Base-by-base conservation (phyloP, 2,329 filamentous ascomycete genomes). In the Aureobasidium sp. region DNA sequence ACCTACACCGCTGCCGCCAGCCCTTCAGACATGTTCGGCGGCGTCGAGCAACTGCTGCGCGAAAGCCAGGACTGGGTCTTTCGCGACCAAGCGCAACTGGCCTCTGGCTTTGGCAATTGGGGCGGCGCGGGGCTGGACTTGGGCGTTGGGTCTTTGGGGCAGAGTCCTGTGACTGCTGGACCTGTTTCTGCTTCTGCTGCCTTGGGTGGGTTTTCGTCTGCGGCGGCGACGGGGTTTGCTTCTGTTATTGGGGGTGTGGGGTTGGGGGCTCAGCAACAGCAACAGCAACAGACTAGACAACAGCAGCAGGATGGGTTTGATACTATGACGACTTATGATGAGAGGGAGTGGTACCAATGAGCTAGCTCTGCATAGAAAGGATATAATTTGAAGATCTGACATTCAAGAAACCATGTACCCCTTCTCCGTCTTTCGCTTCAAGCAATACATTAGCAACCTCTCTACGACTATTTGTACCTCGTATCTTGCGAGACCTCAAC, bases 21-120 rank as follows among this genome's bases (percentile, higher is more conserved):
- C 6, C 80, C 80, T 11, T 78, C 77, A 11, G 78, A 80, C 12
- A 76, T 84, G 57, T 86, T 87, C 64, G 83, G 84, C 27, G 81
- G 80, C 9, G 77, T 86, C 1, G 83, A 87, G 39, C 81, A 82
- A 48, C 72, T 88, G 5, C 78, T 87, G 3, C 79, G 83, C 49
- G 84, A 87, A 55, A 83, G 82, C 52, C 84, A 87, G 36, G 64
- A 65, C 44, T 78, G 76, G 76, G 86, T 84, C 78, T 78, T 85
- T 60, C 76, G 80, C 39, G 86, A 89, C 68, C 84, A 88, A 67
- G 80, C 77, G 20, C 81, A 82, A 55, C 73, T 88, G 4, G 84
- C 82, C 0, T 71, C 81, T 4, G 85, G 85, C 1, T 83, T 88
- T 65, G 85, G 82, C 29, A 86, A 85, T 61, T 88, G 85, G 85